phyloP scores from a whole-genome alignment of 75 land plant species.

The Selaginella moellendorffii region DNA sequence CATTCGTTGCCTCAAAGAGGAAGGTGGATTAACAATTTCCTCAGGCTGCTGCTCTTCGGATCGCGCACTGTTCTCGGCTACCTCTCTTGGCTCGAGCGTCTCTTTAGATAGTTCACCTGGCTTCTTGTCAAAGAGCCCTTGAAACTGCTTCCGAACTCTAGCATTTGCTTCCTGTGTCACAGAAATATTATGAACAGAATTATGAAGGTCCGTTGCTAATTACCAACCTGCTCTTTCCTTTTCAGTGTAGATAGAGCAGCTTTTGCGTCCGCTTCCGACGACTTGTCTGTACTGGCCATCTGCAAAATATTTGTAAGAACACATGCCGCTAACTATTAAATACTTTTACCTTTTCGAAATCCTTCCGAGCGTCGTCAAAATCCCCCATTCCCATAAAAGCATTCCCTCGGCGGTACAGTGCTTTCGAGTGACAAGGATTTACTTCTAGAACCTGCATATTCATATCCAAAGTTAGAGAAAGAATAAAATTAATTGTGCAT shows the following conservation, averaged over 20 bases:
- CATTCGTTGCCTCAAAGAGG: no score
- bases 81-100: no score
- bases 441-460: conserved; percentile 75
- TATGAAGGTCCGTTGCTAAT: no score
- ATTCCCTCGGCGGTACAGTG: conserved; percentile 80
- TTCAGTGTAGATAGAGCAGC: conserved; percentile 71
- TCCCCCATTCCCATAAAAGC: conserved; percentile 67
- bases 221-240: conserved; percentile 56
- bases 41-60: no score
- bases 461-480: no score
- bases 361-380: conserved; percentile 81
- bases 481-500: no score
- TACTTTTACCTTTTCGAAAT: conserved; percentile 53
- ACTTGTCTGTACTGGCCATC: conserved; percentile 66
- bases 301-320: no score
- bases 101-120: conserved; percentile 73
- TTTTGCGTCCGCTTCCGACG: conserved; percentile 61
- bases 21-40: no score
- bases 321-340: no score
- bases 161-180: conserved; percentile 66
- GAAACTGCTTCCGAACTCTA: conserved; percentile 60
- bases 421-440: conserved; percentile 72
- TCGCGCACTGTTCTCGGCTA: no score
- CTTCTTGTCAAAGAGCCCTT: conserved; percentile 91
- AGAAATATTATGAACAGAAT: no score